These are phyloP conservation scores for Macrotyloma uniflorum DNA, from an alignment of 306 rosid genomes.

Conservation along the genomic window DNA sequence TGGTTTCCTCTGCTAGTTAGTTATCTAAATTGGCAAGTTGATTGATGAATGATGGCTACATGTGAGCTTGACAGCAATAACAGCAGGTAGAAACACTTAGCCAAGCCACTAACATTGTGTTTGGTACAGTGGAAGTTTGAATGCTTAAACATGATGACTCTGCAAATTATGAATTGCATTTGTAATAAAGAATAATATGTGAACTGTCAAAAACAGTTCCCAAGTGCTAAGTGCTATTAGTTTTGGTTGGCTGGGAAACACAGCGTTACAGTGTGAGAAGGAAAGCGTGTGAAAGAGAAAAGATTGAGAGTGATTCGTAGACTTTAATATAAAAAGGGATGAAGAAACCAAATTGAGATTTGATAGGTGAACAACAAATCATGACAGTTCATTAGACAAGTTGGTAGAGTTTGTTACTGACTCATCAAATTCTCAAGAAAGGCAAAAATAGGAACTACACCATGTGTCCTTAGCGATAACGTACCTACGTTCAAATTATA, in stretches of 20 bases:
- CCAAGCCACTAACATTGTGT: no score
- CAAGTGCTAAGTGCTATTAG: no score
- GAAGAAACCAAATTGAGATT: slow-evolving; percentile 35
- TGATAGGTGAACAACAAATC: slow-evolving; percentile 69
- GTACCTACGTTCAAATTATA: not conserved
- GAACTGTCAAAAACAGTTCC: no score
- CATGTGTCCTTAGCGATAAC: not conserved
- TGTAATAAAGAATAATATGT: no score
- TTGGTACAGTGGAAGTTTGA: no score
- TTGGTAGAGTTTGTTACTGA: slow-evolving; percentile 79
- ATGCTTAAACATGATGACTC: no score
- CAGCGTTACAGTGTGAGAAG: slow-evolving; percentile 52
- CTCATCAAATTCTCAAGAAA: slow-evolving; percentile 44
- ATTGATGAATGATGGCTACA: slow-evolving; percentile 20
- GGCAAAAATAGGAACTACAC: not conserved
- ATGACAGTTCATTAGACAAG: slow-evolving; percentile 9
- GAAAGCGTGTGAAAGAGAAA: slow-evolving; percentile 35
- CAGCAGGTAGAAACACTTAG: not conserved
- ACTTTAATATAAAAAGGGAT: not conserved
- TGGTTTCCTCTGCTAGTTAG: not conserved
- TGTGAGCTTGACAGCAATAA: slow-evolving; percentile 17
- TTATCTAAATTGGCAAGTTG: slow-evolving; percentile 25
- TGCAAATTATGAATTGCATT: no score
- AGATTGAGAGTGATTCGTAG: not conserved
- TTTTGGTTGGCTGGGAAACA: not conserved